phyloP scores from a whole-genome alignment of 164 flowering plant species.

The Vitis labrusca region DNA sequence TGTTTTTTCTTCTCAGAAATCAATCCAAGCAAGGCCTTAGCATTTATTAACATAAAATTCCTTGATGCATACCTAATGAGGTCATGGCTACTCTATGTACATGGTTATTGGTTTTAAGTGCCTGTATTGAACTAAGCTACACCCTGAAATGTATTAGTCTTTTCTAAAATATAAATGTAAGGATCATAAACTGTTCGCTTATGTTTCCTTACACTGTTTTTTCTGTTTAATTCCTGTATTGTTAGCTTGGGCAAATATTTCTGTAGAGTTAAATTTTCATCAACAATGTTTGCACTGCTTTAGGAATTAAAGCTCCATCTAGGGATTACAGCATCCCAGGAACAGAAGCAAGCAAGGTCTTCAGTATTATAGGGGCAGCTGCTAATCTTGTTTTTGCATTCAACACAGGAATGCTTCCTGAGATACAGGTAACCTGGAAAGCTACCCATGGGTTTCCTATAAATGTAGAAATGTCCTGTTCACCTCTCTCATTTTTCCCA shows the following conservation, averaged over 20 bases:
- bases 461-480: background rate
- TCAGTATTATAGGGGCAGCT: slow-evolving; percentile 69
- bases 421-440: slow-evolving; percentile 69
- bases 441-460: background rate
- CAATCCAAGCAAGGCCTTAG: no score
- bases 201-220: background rate
- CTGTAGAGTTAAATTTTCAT: background rate
- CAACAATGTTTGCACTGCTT: slow-evolving; percentile 5
- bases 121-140: no score
- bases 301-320: slow-evolving; percentile 60
- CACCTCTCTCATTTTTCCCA: background rate
- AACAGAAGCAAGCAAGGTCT: slow-evolving; percentile 46
- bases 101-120: no score
- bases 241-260: background rate
- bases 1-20: no score
- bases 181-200: no score
- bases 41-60: no score
- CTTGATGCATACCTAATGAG: no score
- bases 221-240: background rate
- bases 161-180: no score
- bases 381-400: slow-evolving; percentile 90
- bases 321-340: slow-evolving; percentile 78
- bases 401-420: slow-evolving; percentile 99
- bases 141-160: no score
- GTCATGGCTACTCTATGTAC: no score